Evolutionary conservation across 768 basidiomycete genomes (phyloP), one percentile per base, ranked within the genome.

Genomic region (Suillus variegatus): DNA sequence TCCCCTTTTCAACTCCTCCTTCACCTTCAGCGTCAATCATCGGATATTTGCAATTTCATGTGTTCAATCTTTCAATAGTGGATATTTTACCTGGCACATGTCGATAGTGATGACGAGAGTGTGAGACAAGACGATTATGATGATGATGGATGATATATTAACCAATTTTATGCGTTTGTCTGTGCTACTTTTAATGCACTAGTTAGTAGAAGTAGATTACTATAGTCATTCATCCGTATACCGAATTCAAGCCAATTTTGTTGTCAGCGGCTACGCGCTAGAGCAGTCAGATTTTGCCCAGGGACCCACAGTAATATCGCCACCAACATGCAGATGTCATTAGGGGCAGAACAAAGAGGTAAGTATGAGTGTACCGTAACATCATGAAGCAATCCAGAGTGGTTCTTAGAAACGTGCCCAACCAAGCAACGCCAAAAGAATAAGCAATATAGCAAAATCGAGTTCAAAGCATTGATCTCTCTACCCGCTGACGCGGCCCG

Each of bases 201-300:
- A 18, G 25, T 60, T 60, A 60, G 58, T 60, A 60, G 58, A 60
- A 41, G 58, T 60, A 60, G 58, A 60, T 41, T 60, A 60, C 58
- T 32, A 58, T 58, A 58, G 38, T 41, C 38, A 41, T 58, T 25
- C 57, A 58, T 41, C 25, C 57, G 18, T 58, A 58, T 58, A 58
- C 57, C 57, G 18, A 18, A 58, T 60, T 43, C 38, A 41, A 44
- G 25, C 18, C 18, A 43, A 8, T 28, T 40, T 58, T 41, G 25
- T 28, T 55, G 54, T 35, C 12, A 55, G 54, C 20, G 12, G 9
- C 1, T n/a, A 13, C 16, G 25, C 18, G 25, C 40, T 40, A 16
- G n/a, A 57, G 14, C 38, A 38, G 8, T 38, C n/a, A 38, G 13
- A 38, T 22, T 36, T 38, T 38, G 22, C 22, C 38, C 57, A 41